Base-by-base conservation (phyloP, 345 rosid genomes). In the Rhodomyrtus tomentosa region DNA sequence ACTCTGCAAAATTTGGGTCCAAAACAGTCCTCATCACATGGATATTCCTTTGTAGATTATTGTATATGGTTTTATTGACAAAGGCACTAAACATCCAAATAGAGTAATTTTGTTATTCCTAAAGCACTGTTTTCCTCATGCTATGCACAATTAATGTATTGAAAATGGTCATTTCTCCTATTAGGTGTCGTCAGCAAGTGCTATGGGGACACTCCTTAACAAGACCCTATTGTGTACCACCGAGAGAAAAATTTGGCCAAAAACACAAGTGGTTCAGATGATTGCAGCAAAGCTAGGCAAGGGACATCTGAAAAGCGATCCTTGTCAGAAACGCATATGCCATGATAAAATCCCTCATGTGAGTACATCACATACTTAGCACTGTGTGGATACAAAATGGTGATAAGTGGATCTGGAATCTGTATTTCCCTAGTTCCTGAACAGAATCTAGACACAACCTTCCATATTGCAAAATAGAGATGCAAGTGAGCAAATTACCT, bases 401-500 rank as follows among this genome's bases (percentile, higher is more conserved):
- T 18, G 13, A 68, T 36, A 21, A 32, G 40, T 16, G 45, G 25
- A 4, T 42, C 16, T 27, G 1, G 16, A 49, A 51, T 52, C 42
- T 81, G 5, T 29, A 24, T 42, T 81, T 50, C 45, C 45, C 38
- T 1, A 81, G 36, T 29, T 81, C 83, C 59, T 3, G 9, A 81
- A 25, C 25, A 25, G 9, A 52, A 81, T 36, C 83, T 27, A 50
- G 83, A 53, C 59, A 53, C 13, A 36, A 36, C 36, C 68, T 53
- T 36, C 68, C 56, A 22, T 40, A 21, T 59, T 20, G 9, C 0
- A 15, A 42, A 27, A 38, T 6, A 38, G 51, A 16, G 15, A 24
- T 36, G n/a, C 25, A 4, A 48, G 50, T 27, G 16, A 42, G 21
- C 80, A 50, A 59, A 83, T 79, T 89, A 96, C 98, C 95, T 92